Percentiles rank a stretch among this genome's conserved stretches.
Evolutionary conservation across 305 asterid species (phyloP).

Genomic region (Coffea humblotiana): DNA sequence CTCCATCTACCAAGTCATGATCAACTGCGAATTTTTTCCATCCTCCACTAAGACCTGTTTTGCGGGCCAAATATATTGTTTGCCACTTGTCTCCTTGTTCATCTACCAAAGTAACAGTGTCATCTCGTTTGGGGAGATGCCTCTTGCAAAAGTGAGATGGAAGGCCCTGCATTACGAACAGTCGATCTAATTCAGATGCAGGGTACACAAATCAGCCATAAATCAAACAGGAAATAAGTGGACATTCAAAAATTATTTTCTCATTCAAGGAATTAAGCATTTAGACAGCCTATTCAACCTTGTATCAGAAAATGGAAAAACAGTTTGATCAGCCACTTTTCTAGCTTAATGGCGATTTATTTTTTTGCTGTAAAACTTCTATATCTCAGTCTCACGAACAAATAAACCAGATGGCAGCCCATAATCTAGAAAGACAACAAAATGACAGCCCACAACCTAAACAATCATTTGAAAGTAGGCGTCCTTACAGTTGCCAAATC

Average conservation of each 20-base stretch:
- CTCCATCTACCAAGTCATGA: conserved; percentile 80
- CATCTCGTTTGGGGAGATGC: conserved; percentile 54
- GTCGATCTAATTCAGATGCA: neutral
- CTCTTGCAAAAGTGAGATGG: conserved; percentile 55
- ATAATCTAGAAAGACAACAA: neutral
- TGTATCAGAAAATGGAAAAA: neutral
- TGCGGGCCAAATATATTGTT: conserved; percentile 61
- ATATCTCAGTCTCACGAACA: too few species aligned
- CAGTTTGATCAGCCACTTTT: neutral
- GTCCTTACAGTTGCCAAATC: neutral
- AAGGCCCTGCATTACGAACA: conserved; percentile 53
- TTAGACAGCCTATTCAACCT: neutral
- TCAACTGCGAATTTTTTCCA: conserved; percentile 81
- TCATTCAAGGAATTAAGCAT: neutral
- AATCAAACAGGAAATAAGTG: neutral
- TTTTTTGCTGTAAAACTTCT: neutral
- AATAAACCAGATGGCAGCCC: neutral
- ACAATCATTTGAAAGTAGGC: neutral
- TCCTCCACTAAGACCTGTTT: conserved; percentile 84
- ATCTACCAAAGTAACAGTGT: conserved; percentile 56
- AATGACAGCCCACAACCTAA: neutral
- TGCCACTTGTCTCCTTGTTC: conserved; percentile 76
- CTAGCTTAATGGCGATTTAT: neutral
- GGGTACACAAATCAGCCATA: neutral
- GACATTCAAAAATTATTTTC: neutral